Base-by-base conservation (phyloP, 495 filamentous ascomycete species). In the Schizothecium vesticola region DNA sequence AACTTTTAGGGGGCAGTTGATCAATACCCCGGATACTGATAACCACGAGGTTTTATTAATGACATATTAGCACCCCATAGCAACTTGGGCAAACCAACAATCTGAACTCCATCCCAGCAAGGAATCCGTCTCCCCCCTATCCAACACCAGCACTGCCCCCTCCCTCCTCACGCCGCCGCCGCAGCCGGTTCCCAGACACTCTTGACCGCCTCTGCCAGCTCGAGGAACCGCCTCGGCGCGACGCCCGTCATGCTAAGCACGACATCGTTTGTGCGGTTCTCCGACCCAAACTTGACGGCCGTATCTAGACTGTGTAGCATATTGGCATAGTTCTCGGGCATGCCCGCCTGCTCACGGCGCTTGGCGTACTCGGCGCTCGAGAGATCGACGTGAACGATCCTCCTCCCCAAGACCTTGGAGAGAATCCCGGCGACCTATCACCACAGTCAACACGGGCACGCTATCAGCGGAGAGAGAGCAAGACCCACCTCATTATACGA, bases 331-430 rank as follows among this genome's bases (percentile, higher is more conserved):
- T 75, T 66, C 23, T 69, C 74, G 24, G 80, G 73, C 56, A 82
- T 65, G 21, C 81, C 82, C 28, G 68, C 60, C 2, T 36, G 10
- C 57, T 61, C 24, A 23, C 74, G 69, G 1, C 69, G 66, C 68
- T 72, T 64, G 25, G 73, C 73, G 1, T 78, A 62, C 51, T 81
- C 77, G 0, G 68, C 67, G 25, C 74, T 72, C 10, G 67, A 71
- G n/a, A 85, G 63, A 61, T 82, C 80, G 22, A 80, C 74, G 68
- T 86, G 82, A 12, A 76, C 76, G 57, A 86, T 80, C 56, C 72
- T 74, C 43, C 80, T 72, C 2, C 74, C 74, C 7, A 85, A 70
- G 16, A 78, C 71, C 1, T 77, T 69, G n/a, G 70, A 77, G 9
- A 86, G 70, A 19, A 78, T 81, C 0, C 62, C 61, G 2, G 84